Conservation (phyloP, 768 basidiomycete species). For the Xerocomus brunneocitrinus region DNA sequence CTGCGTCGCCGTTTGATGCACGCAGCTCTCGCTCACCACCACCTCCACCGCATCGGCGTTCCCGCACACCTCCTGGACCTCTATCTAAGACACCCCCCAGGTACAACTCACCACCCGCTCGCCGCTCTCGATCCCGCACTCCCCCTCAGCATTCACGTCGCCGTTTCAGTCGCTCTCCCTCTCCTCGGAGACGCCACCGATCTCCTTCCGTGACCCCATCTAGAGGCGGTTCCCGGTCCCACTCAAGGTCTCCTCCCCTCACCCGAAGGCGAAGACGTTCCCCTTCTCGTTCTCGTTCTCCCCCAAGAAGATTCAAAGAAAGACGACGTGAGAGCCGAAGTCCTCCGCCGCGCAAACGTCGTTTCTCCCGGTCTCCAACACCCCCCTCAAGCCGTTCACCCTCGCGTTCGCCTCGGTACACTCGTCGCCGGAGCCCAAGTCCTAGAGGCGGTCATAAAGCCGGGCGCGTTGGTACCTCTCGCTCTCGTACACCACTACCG, state of each 20-base stretch:
- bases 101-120: conserved; percentile 34
- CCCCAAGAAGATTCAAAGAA: conserved; percentile 25
- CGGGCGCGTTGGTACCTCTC: conserved; percentile 29
- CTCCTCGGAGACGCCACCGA: conserved; percentile 25
- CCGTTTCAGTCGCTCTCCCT: conserved; percentile 24
- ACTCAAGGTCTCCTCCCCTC: conserved; percentile 41
- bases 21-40: conserved; percentile 38
- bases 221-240: conserved; percentile 36
- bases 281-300: conserved; percentile 27
- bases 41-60: conserved; percentile 32
- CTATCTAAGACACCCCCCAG: conserved; percentile 27
- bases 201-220: conserved; percentile 35
- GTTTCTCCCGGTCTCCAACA: conserved; percentile 45
- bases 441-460: conserved; percentile 29
- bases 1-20: conserved; percentile 32
- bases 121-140: conserved; percentile 35
- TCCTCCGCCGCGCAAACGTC: conserved; percentile 36
- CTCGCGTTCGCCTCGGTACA: conserved; percentile 33
- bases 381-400: conserved; percentile 43
- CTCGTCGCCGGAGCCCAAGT: conserved; percentile 44
- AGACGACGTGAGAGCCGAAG: conserved; percentile 29
- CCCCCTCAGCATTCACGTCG: conserved; percentile 24
- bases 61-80: conserved; percentile 39
- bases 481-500: conserved; percentile 33
- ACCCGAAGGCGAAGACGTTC: conserved; percentile 36